Evolutionary conservation across 345 rosid species (phyloP).

Genomic region (Pelargonium nanum): DNA sequence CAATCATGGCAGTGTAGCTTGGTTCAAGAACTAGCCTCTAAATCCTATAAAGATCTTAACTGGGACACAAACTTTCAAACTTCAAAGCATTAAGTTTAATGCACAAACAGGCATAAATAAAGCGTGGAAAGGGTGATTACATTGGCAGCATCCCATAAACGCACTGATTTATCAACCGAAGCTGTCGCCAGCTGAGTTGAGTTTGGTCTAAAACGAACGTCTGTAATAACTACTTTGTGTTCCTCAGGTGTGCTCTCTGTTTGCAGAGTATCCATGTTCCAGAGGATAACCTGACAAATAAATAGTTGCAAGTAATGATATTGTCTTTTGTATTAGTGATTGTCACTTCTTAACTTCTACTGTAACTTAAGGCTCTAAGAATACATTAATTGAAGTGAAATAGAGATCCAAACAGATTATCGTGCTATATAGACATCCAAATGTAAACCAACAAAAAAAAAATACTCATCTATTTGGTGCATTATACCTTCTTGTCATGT

Average conservation of each 20-base stretch:
- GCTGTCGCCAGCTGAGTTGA: slow-evolving; percentile 58
- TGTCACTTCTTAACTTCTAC: background rate
- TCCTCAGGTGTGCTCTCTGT: slow-evolving; percentile 46
- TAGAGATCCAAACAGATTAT: background rate
- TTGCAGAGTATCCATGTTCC: slow-evolving; percentile 55
- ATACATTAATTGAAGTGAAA: slow-evolving; percentile 1
- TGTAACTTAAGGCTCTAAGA: background rate
- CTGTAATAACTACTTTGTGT: slow-evolving; percentile 48
- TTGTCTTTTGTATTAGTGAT: background rate
- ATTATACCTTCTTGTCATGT: slow-evolving; percentile 56
- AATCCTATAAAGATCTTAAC: background rate
- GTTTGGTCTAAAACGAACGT: slow-evolving; percentile 64
- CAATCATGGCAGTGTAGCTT: background rate
- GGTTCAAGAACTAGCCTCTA: slow-evolving; percentile 1
- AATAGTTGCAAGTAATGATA: slow-evolving; percentile 2
- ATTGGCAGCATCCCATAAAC: slow-evolving; percentile 56
- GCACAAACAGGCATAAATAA: background rate
- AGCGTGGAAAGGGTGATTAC: slow-evolving; percentile 22
- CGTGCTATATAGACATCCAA: background rate
- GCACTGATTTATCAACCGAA: slow-evolving; percentile 57
- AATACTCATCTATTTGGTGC: background rate
- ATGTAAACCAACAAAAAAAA: slow-evolving; percentile 1
- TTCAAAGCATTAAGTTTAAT: background rate
- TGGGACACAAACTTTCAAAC: background rate
- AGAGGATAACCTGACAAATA: slow-evolving; percentile 38